Evolutionary conservation across 2,329 filamentous ascomycete species (phyloP).

Genomic region (Apiospora sp.): DNA sequence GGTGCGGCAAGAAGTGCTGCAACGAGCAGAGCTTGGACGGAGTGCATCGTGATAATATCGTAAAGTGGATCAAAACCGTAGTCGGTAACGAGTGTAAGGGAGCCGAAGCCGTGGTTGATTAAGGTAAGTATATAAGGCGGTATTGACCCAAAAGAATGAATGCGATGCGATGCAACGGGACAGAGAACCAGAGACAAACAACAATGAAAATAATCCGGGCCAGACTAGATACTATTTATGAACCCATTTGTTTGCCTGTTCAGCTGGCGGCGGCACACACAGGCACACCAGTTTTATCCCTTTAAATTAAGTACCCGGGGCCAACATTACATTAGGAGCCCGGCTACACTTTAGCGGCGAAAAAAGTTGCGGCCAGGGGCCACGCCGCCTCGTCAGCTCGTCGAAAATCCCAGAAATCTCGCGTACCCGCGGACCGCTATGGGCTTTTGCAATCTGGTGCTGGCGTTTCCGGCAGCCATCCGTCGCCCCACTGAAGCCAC

Average conservation of each 20-base stretch:
- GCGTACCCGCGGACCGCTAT: constrained; percentile 13
- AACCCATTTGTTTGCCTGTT: constrained; percentile 5
- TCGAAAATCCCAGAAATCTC: background rate
- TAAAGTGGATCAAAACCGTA: background rate
- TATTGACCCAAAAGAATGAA: constrained; percentile 4
- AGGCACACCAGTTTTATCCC: background rate
- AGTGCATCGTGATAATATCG: background rate
- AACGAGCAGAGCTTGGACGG: constrained; percentile 25
- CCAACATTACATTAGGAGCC: background rate
- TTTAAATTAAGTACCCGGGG: constrained; percentile 11
- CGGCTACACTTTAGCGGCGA: background rate
- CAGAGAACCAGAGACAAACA: background rate
- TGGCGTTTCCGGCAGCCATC: constrained; percentile 7
- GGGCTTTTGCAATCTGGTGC: constrained; percentile 2
- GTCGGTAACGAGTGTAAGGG: constrained; percentile 13
- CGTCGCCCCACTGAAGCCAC: constrained; percentile 12
- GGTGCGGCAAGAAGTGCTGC: constrained; percentile 42
- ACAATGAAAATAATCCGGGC: background rate
- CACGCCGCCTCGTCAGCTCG: constrained; percentile 17
- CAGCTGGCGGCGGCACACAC: background rate
- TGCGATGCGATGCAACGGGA: background rate
- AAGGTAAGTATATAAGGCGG: background rate
- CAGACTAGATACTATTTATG: background rate
- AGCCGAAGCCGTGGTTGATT: constrained; percentile 12
- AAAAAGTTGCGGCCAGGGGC: constrained; percentile 4